These are phyloP conservation scores for Vigna mungo DNA, from an alignment of 306 rosid genomes.

Conservation along the genomic window DNA sequence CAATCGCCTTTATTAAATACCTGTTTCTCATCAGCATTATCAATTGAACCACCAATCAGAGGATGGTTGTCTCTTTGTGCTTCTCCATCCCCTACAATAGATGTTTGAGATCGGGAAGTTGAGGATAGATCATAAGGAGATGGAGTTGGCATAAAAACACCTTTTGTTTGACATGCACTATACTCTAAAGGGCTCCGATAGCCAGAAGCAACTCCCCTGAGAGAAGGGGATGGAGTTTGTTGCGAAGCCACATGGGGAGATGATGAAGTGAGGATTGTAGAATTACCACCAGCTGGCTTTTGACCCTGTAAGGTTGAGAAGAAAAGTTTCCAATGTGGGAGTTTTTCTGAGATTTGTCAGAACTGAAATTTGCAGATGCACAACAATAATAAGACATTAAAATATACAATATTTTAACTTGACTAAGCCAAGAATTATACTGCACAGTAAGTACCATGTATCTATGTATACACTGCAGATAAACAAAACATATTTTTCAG, in stretches of 20 bases:
- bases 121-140: conserved; percentile 81
- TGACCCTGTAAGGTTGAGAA: conserved; percentile 72
- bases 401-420: conserved; percentile 31
- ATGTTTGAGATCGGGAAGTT: conserved; percentile 76
- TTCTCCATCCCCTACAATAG: conserved; percentile 68
- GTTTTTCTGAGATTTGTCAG: conserved; percentile 56
- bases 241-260: conserved; percentile 69
- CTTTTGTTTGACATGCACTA: conserved; percentile 64
- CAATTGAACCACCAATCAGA: conserved; percentile 63
- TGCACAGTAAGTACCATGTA: conserved; percentile 13
- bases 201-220: conserved; percentile 65
- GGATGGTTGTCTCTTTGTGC: conserved; percentile 67
- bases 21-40: conserved; percentile 78
- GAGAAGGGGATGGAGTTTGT: conserved; percentile 69
- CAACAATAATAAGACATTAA: conserved; percentile 38
- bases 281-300: conserved; percentile 65
- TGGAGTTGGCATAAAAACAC: conserved; percentile 68
- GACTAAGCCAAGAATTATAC: conserved; percentile 29
- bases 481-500: conserved; percentile 25
- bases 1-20: conserved; percentile 49
- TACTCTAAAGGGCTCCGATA: conserved; percentile 67
- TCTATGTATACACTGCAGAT: not conserved
- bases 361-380: conserved; percentile 47
- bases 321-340: conserved; percentile 54
- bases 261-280: conserved; percentile 66